Percentiles rank a stretch among this genome's conserved stretches.
Evolutionary conservation across 1,284 basidiomycete genomes (phyloP).

Genomic region (Ceratobasidium sp.): DNA sequence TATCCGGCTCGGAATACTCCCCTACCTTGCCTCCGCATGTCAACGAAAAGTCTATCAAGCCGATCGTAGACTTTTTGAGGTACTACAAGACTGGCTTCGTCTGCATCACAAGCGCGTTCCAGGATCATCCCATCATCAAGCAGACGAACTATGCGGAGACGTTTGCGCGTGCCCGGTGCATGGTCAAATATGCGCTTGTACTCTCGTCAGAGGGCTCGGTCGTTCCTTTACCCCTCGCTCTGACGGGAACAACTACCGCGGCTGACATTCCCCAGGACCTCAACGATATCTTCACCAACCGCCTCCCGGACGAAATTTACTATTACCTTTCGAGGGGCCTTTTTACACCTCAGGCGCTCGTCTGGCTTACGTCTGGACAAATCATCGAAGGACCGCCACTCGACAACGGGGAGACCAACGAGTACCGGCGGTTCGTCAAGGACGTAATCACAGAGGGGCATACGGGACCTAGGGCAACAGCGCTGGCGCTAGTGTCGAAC

Average conservation of each 20-base stretch:
- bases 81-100: conserved; percentile 89
- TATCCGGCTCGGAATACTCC: conserved; percentile 91
- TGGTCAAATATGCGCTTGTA: conserved; percentile 94
- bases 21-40: conserved; percentile 88
- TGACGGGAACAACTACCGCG: conserved; percentile 73
- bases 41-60: conserved; percentile 82
- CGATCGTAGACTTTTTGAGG: conserved; percentile 89
- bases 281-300: conserved; percentile 95
- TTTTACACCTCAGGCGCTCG: conserved; percentile 86
- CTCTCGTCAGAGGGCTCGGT: conserved; percentile 92
- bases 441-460: conserved; percentile 94
- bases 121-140: conserved; percentile 84
- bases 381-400: conserved; percentile 91
- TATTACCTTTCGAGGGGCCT: conserved; percentile 96
- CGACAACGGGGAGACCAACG: conserved; percentile 94
- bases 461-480: conserved; percentile 91
- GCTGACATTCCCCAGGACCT: conserved; percentile 92
- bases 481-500: conserved; percentile 86
- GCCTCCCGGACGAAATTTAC: conserved; percentile 96
- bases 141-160: conserved; percentile 84
- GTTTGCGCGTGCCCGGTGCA: conserved; percentile 90
- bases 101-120: conserved; percentile 78
- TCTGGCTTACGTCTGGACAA: conserved; percentile 90
- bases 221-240: conserved; percentile 87
- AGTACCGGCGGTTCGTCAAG: conserved; percentile 95